These are phyloP conservation scores for Lachnellula suecica DNA, from an alignment of 2,329 filamentous ascomycete genomes.

Conservation along the genomic window DNA sequence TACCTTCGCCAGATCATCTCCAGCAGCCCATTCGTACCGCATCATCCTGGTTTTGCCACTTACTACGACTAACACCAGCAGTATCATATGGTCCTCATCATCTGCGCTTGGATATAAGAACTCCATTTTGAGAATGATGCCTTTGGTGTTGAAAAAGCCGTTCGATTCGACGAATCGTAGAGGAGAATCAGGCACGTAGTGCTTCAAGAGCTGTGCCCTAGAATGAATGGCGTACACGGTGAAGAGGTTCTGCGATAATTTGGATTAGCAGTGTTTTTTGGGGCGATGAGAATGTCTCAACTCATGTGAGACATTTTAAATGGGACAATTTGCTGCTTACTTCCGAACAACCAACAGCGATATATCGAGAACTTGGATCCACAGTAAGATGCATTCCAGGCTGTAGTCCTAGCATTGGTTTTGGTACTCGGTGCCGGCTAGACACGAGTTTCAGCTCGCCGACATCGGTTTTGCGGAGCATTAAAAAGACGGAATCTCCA, in stretches of 20 bases:
- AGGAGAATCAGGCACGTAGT: constrained; percentile 43
- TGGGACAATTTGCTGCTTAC: too few species aligned
- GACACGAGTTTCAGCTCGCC: constrained; percentile 40
- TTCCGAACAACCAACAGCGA: constrained; percentile 72
- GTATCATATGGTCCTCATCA: constrained; percentile 70
- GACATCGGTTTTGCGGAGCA: constrained; percentile 52
- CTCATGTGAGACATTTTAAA: too few species aligned
- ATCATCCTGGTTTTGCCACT: constrained; percentile 51
- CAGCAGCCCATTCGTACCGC: constrained; percentile 61
- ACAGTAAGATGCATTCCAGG: constrained; percentile 69
- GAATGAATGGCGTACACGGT: constrained; percentile 69
- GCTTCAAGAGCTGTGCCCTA: constrained; percentile 49
- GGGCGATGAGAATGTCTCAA: too few species aligned
- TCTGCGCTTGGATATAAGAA: constrained; percentile 73
- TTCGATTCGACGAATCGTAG: constrained; percentile 57
- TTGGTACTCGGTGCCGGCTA: constrained; percentile 54
- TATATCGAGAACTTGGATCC: constrained; percentile 70
- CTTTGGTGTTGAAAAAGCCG: constrained; percentile 48
- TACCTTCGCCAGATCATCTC: constrained; percentile 45
- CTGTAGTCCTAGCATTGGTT: constrained; percentile 49
- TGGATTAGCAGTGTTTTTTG: too few species aligned
- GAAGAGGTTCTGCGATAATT: constrained; percentile 65
- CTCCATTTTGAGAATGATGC: constrained; percentile 80
- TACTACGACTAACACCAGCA: constrained; percentile 63
- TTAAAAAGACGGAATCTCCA: constrained; percentile 75